phyloP scores from a whole-genome alignment of 2,329 filamentous ascomycete species.

The Colletotrichum nymphaeae region DNA sequence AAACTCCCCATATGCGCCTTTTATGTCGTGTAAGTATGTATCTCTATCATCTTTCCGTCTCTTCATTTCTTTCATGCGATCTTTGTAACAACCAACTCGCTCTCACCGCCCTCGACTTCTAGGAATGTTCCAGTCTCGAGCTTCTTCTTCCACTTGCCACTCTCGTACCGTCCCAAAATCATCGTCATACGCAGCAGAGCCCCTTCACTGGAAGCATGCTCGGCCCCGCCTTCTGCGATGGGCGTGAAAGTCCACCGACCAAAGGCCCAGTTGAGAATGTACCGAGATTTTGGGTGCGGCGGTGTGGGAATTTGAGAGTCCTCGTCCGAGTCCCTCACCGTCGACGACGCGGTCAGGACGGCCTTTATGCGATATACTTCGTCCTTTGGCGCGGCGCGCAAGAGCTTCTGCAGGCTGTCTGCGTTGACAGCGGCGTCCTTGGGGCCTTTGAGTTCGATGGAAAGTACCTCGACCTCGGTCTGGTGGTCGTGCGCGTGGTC shows the following conservation, averaged over 20 bases:
- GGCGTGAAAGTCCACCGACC: conserved; percentile 92
- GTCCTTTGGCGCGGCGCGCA: conserved; percentile 84
- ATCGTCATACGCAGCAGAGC: conserved; percentile 77
- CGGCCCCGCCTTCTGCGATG: conserved; percentile 50
- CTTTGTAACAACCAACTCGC: conserved; percentile 63
- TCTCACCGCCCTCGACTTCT: conserved; percentile 59
- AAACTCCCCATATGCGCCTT: neutral
- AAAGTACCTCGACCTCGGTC: conserved; percentile 92
- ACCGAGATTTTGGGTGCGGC: conserved; percentile 59
- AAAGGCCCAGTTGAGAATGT: conserved; percentile 98
- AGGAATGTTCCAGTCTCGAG: conserved; percentile 69
- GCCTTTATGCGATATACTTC: conserved; percentile 97
- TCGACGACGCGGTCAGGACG: conserved; percentile 60
- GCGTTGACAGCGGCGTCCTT: conserved; percentile 59
- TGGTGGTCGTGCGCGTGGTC: conserved; percentile 69
- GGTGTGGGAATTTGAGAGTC: conserved; percentile 49
- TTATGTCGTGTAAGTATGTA: conserved; percentile 19
- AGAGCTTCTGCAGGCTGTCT: conserved; percentile 73
- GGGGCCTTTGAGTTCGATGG: conserved; percentile 72
- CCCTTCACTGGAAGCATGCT: conserved; percentile 68
- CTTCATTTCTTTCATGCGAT: conserved; percentile 51
- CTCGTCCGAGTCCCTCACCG: conserved; percentile 63
- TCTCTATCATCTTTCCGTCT: conserved; percentile 27
- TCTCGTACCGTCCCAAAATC: conserved; percentile 79
- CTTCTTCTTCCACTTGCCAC: conserved; percentile 81